phyloP scores from a whole-genome alignment of 2,329 filamentous ascomycete species.

The Penicillium sp. region DNA sequence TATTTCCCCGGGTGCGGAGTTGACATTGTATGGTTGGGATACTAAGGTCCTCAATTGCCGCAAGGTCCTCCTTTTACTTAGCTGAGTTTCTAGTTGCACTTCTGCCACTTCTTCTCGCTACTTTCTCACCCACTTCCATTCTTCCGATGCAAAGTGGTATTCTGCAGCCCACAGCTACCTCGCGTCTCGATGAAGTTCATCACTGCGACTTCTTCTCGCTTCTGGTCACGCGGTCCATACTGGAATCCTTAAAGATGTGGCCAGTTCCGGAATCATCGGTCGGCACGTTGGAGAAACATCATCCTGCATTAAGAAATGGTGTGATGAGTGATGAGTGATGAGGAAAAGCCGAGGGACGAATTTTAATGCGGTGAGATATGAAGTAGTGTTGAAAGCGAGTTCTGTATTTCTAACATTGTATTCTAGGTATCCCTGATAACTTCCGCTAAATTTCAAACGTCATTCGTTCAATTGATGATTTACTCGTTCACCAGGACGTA shows the following conservation, averaged over 20 bases:
- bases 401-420: neutral
- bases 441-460: neutral
- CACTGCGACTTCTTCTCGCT: neutral
- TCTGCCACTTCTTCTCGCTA: neutral
- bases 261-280: slow-evolving; percentile 7
- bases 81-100: neutral
- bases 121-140: neutral
- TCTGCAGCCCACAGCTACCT: neutral
- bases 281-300: slow-evolving; percentile 3
- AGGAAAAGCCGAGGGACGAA: neutral
- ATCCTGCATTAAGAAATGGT: neutral
- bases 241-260: slow-evolving; percentile 7
- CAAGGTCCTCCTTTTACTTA: neutral
- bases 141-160: no score
- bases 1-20: no score
- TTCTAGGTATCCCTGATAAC: neutral
- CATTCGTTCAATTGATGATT: neutral
- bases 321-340: neutral
- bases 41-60: neutral
- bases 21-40: no score
- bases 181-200: neutral
- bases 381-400: neutral
- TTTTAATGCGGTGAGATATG: neutral
- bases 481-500: slow-evolving; percentile 44
- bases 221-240: neutral